A percentile compares a stretch with the other conserved stretches of the same genome.
These are phyloP conservation scores for Monosporascus sp. DNA, from an alignment of 2,329 filamentous ascomycete genomes.

Conservation along the genomic window DNA sequence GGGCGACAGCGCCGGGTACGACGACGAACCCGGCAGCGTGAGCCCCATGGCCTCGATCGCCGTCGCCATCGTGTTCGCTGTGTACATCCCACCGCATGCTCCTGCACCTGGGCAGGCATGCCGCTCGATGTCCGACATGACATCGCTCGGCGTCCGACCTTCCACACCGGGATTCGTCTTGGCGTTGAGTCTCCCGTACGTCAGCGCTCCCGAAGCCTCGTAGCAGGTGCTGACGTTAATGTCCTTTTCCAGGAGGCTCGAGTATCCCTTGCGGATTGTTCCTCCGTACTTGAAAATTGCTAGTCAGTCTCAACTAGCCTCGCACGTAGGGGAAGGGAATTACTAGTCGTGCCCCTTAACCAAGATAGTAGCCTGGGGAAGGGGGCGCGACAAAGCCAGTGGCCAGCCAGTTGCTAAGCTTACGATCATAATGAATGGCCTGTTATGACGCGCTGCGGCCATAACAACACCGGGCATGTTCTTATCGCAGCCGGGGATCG, in stretches of 20 bases:
- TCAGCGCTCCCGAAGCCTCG: slow-evolving; percentile 78
- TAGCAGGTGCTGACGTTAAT: slow-evolving; percentile 89
- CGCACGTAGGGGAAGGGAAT: no score
- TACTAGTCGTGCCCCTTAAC: no score
- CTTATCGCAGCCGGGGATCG: slow-evolving; percentile 93
- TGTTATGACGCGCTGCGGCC: slow-evolving; percentile 85
- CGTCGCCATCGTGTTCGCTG: slow-evolving; percentile 89
- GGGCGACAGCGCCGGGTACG: slow-evolving; percentile 73
- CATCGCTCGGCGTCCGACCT: slow-evolving; percentile 66
- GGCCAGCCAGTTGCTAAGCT: slow-evolving; percentile 3
- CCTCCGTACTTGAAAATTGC: slow-evolving; percentile 61
- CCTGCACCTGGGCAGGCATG: slow-evolving; percentile 73
- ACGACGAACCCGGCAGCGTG: slow-evolving; percentile 76
- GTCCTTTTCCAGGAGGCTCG: slow-evolving; percentile 64
- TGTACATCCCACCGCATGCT: slow-evolving; percentile 81
- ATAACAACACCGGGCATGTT: slow-evolving; percentile 95
- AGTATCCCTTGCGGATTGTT: slow-evolving; percentile 84
- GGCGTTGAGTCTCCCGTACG: slow-evolving; percentile 71
- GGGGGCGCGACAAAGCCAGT: no score
- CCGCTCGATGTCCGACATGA: slow-evolving; percentile 76
- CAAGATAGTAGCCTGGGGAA: no score
- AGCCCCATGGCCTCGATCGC: slow-evolving; percentile 87
- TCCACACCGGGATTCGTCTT: slow-evolving; percentile 56
- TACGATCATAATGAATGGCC: slow-evolving; percentile 82
- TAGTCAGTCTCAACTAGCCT: background rate